Conservation (phyloP, 768 basidiomycete species). For the Candolleomyces aberdarensis region DNA sequence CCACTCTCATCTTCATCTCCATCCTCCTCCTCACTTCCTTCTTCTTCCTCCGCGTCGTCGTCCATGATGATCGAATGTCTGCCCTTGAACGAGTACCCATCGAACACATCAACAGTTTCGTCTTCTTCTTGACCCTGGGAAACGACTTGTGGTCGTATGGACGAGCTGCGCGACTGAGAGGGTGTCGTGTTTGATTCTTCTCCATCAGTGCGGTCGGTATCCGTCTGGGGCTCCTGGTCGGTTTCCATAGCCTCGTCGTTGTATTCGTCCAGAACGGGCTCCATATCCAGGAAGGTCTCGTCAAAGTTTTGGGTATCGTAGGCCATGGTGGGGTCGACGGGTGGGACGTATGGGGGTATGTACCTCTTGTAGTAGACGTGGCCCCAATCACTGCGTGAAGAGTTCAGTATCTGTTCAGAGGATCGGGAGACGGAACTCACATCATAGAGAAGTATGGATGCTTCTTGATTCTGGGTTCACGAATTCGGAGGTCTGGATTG, state of each 20-base stretch:
- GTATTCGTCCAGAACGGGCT: conserved; percentile 79
- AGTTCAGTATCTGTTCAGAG: conserved; percentile 9
- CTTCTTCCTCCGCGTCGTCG: conserved; percentile 62
- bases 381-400: conserved; percentile 73
- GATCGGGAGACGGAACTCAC: conserved; percentile 38
- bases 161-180: conserved; percentile 76
- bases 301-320: conserved; percentile 98
- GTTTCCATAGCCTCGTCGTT: conserved; percentile 62
- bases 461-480: conserved; percentile 89
- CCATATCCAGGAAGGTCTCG: conserved; percentile 94
- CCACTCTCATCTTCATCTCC: conserved; percentile 40
- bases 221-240: conserved; percentile 68
- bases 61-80: conserved; percentile 76
- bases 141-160: conserved; percentile 40
- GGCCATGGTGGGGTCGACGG: conserved; percentile 87
- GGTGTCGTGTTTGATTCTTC: conserved; percentile 78
- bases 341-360: conserved; percentile 92
- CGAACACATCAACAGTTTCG: conserved; percentile 75
- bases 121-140: conserved; percentile 28
- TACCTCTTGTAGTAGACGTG: conserved; percentile 94
- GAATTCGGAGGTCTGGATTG: conserved; percentile 86
- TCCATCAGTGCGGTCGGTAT: conserved; percentile 68
- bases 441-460: conserved; percentile 97
- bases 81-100: conserved; percentile 93
- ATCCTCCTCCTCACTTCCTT: conserved; percentile 42